phyloP scores from a whole-genome alignment of 495 filamentous ascomycete species.

The Parathielavia hyrcaniae region DNA sequence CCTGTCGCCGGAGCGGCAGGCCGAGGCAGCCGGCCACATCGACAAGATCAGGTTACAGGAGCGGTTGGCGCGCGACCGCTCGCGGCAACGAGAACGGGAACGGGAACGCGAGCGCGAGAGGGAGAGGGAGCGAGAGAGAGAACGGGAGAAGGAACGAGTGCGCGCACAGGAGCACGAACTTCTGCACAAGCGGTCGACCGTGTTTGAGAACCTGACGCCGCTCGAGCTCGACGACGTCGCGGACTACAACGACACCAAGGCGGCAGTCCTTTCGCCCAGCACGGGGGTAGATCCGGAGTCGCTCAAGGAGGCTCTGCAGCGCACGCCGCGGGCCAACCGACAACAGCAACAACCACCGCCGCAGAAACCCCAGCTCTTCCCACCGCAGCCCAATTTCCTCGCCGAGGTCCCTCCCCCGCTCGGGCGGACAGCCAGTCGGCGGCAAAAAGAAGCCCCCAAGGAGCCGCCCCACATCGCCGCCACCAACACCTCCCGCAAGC shows the following conservation, averaged over 20 bases:
- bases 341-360: not conserved
- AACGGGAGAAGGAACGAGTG: conserved; percentile 21
- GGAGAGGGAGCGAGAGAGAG: conserved; percentile 22
- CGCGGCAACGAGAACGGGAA: conserved; percentile 23
- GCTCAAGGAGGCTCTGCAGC: conserved; percentile 22
- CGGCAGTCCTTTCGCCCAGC: conserved; percentile 24
- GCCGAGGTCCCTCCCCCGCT: conserved; percentile 13
- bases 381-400: conserved; percentile 12
- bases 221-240: conserved; percentile 19
- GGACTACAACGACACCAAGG: conserved; percentile 31
- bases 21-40: conserved; percentile 22
- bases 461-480: not conserved
- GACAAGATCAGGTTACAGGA: conserved; percentile 28
- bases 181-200: conserved; percentile 30
- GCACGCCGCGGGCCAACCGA: conserved; percentile 25
- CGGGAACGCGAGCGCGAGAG: conserved; percentile 23
- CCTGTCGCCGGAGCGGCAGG: conserved; percentile 28
- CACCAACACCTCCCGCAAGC: conserved; percentile 29
- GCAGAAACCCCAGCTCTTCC: not conserved
- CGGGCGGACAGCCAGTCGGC: conserved; percentile 33
- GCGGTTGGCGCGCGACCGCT: conserved; percentile 23
- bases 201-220: conserved; percentile 28
- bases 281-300: conserved; percentile 21
- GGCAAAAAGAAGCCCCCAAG: conserved; percentile 23
- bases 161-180: conserved; percentile 24